Percentiles rank a stretch among this genome's conserved stretches.
phyloP scores from a whole-genome alignment of 202 grass and related monocot genomes.

The Saccharum hybrid region DNA sequence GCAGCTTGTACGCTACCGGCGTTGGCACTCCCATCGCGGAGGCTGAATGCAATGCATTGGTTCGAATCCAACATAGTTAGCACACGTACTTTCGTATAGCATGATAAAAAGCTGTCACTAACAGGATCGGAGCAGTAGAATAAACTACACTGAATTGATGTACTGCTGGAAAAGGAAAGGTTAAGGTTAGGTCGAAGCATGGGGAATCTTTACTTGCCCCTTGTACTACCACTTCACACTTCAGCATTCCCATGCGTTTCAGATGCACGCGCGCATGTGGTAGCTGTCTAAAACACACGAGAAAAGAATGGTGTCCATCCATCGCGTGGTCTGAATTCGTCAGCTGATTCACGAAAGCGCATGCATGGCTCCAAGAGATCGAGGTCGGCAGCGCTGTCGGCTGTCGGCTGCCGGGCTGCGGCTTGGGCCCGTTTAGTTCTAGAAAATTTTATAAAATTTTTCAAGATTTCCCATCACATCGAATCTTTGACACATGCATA shows the following conservation, averaged over 20 bases:
- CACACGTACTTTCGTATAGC: background rate
- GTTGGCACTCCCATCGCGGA: conserved; percentile 62
- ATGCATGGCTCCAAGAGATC: background rate
- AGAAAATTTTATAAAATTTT: no score
- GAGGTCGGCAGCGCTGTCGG: background rate
- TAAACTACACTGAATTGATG: background rate
- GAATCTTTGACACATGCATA: no score
- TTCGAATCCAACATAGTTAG: background rate
- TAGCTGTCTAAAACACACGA: background rate
- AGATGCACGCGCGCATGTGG: background rate
- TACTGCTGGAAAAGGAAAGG: background rate
- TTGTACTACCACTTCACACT: background rate
- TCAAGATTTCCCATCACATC: no score
- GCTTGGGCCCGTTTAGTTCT: no score
- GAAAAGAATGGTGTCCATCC: background rate
- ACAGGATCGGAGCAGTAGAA: background rate
- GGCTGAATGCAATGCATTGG: conserved; percentile 31
- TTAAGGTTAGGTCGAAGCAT: conserved; percentile 14
- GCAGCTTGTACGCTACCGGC: conserved; percentile 76
- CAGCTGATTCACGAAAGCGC: background rate
- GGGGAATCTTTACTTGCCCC: background rate
- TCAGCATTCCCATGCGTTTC: background rate
- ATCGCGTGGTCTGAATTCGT: background rate
- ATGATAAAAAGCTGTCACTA: background rate
- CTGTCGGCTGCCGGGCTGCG: background rate